Evolutionary conservation across 2,329 filamentous ascomycete species (phyloP).

Genomic region (Trichoderma sp.): DNA sequence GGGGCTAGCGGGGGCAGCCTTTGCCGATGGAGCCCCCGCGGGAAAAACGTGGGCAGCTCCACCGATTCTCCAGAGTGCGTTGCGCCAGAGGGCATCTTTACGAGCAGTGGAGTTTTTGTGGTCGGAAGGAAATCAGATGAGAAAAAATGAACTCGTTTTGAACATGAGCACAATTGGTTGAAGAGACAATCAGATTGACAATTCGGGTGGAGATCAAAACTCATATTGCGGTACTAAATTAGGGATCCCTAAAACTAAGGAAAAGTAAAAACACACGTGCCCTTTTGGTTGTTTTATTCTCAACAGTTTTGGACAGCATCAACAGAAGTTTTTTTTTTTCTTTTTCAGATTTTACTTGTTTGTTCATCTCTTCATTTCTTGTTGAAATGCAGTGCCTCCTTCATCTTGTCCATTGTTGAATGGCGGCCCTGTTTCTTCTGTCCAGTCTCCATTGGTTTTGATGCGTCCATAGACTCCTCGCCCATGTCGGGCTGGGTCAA

Average conservation of each 20-base stretch:
- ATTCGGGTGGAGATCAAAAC: not conserved
- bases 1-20: constrained; percentile 7
- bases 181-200: not conserved
- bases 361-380: constrained; percentile 14
- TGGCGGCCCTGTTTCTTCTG: constrained; percentile 1
- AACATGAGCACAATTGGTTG: not conserved
- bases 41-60: constrained; percentile 20
- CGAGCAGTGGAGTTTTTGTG: not conserved
- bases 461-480: constrained; percentile 1
- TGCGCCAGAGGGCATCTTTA: not conserved
- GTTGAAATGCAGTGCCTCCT: constrained; percentile 24
- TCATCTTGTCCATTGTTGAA: constrained; percentile 25
- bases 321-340: not conserved
- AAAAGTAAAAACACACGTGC: constrained; percentile 2
- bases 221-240: not conserved
- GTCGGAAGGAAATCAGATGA: not conserved
- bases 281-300: not conserved
- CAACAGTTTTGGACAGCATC: not conserved
- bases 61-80: not conserved
- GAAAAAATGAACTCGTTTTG: not conserved
- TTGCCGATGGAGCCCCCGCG: constrained; percentile 17
- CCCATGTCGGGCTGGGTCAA: constrained; percentile 24
- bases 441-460: constrained; percentile 3
- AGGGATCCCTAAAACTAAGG: not conserved
- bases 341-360: not conserved